Evolutionary conservation across 768 basidiomycete species (phyloP), one percentile per base, ranked within the genome.

Genomic region (Amanita polypyramis): DNA sequence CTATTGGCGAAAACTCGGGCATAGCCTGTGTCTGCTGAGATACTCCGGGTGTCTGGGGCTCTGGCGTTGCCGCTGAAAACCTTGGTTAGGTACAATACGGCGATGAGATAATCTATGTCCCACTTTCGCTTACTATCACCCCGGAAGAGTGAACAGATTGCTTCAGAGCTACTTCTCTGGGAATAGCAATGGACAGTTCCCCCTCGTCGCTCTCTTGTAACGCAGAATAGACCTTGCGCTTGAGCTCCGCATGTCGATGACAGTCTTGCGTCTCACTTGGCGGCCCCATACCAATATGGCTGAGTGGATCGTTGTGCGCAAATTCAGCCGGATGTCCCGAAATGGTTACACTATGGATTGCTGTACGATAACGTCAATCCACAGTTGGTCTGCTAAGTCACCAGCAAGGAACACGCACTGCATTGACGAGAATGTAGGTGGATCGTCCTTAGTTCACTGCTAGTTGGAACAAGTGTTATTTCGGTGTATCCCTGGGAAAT

Each of bases 151-250:
- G 72, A 21, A 75, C 74, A 25, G 79, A 78, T 51, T 75, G 79
- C 64, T 70, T 82, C 56, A 84, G 64, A 43, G 76, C 69, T 14
- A 85, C 80, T 51, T 85, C 84, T 56, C 71, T 73, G 7, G 88
- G 88, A 51, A 98, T 80, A 9, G 82, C 77, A 56, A 99, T 90
- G 4, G 91, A 90, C 27, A 99, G 62, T 64, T 98, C 96, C 50
- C 95, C 96, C 62, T 97, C 92, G 55, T 95, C 92, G 36, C 81
- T 77, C 58, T 98, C 96, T 52, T 90, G 79, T 44, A 93, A 71
- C 0, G 95, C 90, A 0, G 90, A 79, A 68, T 93, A 98, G 34
- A 96, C 64, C 66, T 83, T 85, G 50, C 96, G 76, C 72, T 96
- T 98, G 51, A 94, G 72, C 60, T 96, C 96, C 5, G 92, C 89